Evolutionary conservation across 1,284 basidiomycete genomes (phyloP).

Genomic region (Puccinia hordei): DNA sequence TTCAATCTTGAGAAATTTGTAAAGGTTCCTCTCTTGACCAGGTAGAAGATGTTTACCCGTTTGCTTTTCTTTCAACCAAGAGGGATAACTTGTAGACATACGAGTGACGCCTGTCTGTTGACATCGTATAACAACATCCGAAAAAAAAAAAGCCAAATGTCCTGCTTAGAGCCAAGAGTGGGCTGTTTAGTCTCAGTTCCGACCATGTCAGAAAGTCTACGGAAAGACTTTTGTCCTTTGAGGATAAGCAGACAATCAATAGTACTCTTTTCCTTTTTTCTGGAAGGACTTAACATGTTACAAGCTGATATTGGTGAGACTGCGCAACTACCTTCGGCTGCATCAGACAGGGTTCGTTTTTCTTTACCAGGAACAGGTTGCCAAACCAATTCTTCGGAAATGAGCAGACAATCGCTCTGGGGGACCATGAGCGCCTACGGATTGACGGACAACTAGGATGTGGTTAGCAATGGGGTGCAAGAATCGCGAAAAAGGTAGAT

Average conservation of each 20-base stretch:
- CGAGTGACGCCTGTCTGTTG: conserved; percentile 85
- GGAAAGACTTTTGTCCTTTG: conserved; percentile 54
- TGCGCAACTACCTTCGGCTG: conserved; percentile 15
- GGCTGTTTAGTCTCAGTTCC: conserved; percentile 53
- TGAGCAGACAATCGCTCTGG: conserved; percentile 79
- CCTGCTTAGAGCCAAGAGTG: conserved; percentile 64
- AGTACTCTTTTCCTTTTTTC: conserved; percentile 35
- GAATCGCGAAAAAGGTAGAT: background rate
- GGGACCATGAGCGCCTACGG: conserved; percentile 73
- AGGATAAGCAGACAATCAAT: conserved; percentile 46
- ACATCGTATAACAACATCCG: conserved; percentile 89
- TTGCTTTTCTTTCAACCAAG: conserved; percentile 26
- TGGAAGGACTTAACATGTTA: conserved; percentile 1
- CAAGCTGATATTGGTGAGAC: background rate
- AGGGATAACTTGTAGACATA: conserved; percentile 66
- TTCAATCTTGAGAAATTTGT: conserved; percentile 51
- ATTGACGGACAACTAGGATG: too few species aligned
- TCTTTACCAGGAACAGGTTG: conserved; percentile 43
- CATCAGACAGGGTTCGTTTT: conserved; percentile 45
- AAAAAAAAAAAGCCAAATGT: conserved; percentile 91
- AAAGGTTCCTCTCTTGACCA: conserved; percentile 45
- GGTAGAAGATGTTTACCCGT: conserved; percentile 23
- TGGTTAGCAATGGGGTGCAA: background rate
- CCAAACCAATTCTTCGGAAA: conserved; percentile 71
- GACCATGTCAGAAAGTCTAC: conserved; percentile 56